Evolutionary conservation across 495 filamentous ascomycete genomes (phyloP), one percentile per base, ranked within the genome.

Genomic region (Penicillium antarcticum): DNA sequence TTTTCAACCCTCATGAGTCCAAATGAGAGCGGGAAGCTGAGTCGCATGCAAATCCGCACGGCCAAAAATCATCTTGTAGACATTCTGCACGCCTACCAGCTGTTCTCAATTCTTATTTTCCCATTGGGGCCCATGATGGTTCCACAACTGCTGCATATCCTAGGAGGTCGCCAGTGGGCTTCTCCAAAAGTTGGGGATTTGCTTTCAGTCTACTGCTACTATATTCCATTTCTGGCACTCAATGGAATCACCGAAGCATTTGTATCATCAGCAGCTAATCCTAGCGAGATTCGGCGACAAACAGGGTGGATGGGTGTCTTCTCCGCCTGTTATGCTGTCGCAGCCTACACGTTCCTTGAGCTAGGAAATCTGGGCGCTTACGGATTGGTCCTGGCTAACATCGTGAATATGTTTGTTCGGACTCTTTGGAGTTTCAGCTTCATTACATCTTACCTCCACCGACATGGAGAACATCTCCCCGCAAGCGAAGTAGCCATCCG

Each of bases 211-310:
- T 98, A 96, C 70, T 91, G 87, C 69, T 89, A 87, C 62, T 96
- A 96, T 65, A 89, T 99, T 52, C 94, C 94, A 13, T 80, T 97
- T 5, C 74, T 99, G 1, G 95, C 91, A 1, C 68, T 95, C 53
- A 99, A 99, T 61, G 94, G 94, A 35, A 83, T 97, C 24, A 81
- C 85, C 2, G 94, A 99, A 70, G 89, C 92, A 0, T 97, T 97
- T 53, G 90, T 97, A 10, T 83, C 90, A 6, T 87, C 88, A 18
- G 86, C 92, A 17, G 92, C 94, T 0, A 85, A 75, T 5, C 71
- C 85, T 46, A 53, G 68, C 1, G 77, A 97, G 42, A 78, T 99
- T 13, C 80, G 87, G 26, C 64, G 56, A 3, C 94, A 99, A 68
- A 86, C 86, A 3, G 60, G 78, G 3, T 92, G 84, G 86, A 97